Evolutionary conservation across 345 rosid genomes (phyloP), one percentile per base, ranked within the genome.

Genomic region (Erysimum cheiranthoides): DNA sequence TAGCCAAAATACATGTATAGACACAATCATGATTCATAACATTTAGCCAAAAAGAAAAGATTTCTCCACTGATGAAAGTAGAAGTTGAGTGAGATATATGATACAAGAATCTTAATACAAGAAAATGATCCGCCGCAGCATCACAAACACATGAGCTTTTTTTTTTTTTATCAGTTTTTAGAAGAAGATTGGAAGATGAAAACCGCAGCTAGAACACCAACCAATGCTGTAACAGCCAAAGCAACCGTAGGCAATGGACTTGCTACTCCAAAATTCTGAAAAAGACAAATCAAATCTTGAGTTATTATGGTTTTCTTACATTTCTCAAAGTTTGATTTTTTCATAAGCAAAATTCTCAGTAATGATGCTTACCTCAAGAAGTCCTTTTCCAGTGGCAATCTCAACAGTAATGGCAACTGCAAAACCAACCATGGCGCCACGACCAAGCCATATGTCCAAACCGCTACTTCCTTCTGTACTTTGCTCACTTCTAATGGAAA

Each of bases 181-280:
- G 97, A 88, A 57, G 96, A 84, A 4, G 99, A 95, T 35, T 92
- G 97, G 84, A 90, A 95, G 85, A 95, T 95, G 74, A 95, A 92
- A 59, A 95, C 73, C 2, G 95, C 92, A 10, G 96, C 78, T 59
- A 92, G 78, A 78, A 87, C 89, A 71, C 93, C 97, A 28, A 91
- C 89, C 74, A 91, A 60, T 68, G 82, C 97, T 8, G 98, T 90
- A 10, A 91, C 80, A 10, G 88, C 97, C 86, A 93, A 86, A 60
- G 98, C 98, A 47, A 84, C 93, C 0, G 88, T 83, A 16, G 98
- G 98, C 82, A 91, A 80, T 34, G 96, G 97, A 53, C 83, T 2
- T 14, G 87, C 78, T 50, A 94, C 89, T 54, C 98, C 96, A 34
- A 94, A 94, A 78, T 93, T 93, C 98, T 91, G 93, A 34, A 6